These are phyloP conservation scores for Syzygium grande DNA, from an alignment of 345 rosid species.

Conservation along the genomic window DNA sequence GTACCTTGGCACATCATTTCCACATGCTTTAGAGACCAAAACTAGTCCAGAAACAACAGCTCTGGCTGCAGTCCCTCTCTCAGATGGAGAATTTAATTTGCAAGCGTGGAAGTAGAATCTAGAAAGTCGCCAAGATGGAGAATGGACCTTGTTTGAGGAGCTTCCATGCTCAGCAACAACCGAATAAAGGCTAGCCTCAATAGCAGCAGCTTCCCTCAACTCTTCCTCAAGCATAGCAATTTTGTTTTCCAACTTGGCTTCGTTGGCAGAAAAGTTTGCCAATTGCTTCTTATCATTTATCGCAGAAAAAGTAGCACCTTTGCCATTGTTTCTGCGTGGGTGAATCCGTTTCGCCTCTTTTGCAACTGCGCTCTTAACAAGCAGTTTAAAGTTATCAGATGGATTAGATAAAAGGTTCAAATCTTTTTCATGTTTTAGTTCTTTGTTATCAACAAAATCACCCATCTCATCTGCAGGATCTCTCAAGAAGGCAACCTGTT, in stretches of 20 bases:
- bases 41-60: constrained; percentile 76
- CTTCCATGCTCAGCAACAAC: constrained; percentile 90
- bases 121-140: constrained; percentile 86
- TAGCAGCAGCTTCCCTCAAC: constrained; percentile 78
- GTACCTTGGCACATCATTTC: constrained; percentile 90
- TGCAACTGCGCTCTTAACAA: constrained; percentile 6
- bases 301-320: background rate
- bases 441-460: constrained; percentile 17
- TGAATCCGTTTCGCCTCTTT: constrained; percentile 17
- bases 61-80: constrained; percentile 63
- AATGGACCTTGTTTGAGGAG: constrained; percentile 72
- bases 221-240: constrained; percentile 75
- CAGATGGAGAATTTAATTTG: constrained; percentile 34
- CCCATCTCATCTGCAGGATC: constrained; percentile 49
- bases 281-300: background rate
- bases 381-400: constrained; percentile 12
- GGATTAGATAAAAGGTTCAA: constrained; percentile 40
- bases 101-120: constrained; percentile 83
- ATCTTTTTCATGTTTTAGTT: constrained; percentile 49
- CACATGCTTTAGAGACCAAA: constrained; percentile 90
- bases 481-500: constrained; percentile 48
- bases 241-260: constrained; percentile 34
- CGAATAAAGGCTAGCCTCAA: constrained; percentile 82
- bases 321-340: constrained; percentile 5
- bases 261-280: constrained; percentile 11